A percentile compares a stretch with the other conserved stretches of the same genome.
phyloP scores from a whole-genome alignment of 1,284 basidiomycete species.

The Limonomyces culmigenus region DNA sequence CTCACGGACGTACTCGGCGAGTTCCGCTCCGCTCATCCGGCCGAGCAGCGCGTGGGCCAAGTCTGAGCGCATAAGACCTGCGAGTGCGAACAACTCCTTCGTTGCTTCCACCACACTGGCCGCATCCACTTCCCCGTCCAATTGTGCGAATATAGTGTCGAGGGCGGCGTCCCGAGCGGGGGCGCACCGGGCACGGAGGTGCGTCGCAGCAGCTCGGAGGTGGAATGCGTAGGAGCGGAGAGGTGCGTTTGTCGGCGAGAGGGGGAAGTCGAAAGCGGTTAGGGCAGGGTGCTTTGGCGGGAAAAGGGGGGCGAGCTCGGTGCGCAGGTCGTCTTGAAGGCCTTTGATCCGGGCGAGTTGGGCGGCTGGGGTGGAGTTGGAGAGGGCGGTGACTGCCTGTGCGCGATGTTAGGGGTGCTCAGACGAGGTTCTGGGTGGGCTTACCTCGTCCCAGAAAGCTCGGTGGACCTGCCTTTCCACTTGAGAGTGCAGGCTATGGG shows the following conservation, averaged over 20 bases:
- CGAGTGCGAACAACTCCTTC: conserved; percentile 28
- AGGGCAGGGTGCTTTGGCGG: conserved; percentile 31
- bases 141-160: too few species aligned
- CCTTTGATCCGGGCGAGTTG: conserved; percentile 32
- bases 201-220: conserved; percentile 29
- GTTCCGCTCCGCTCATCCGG: conserved; percentile 41
- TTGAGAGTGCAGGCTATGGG: conserved; percentile 23
- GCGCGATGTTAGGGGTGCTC: not conserved
- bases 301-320: conserved; percentile 32
- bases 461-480: conserved; percentile 43
- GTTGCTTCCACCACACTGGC: conserved; percentile 25
- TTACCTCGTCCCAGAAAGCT: conserved; percentile 60
- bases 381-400: conserved; percentile 26
- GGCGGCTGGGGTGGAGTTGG: conserved; percentile 22
- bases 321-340: conserved; percentile 34
- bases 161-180: conserved; percentile 43
- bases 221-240: conserved; percentile 35
- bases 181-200: conserved; percentile 41
- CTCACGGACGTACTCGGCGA: conserved; percentile 24
- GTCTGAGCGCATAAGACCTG: conserved; percentile 45
- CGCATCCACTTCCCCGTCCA: conserved; percentile 24
- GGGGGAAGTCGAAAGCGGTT: conserved; percentile 29
- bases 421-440: conserved; percentile 6
- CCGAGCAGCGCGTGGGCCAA: conserved; percentile 41
- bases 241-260: conserved; percentile 48